Conservation (phyloP, 129 eudicot genomes). For the Artemisia argyi region DNA sequence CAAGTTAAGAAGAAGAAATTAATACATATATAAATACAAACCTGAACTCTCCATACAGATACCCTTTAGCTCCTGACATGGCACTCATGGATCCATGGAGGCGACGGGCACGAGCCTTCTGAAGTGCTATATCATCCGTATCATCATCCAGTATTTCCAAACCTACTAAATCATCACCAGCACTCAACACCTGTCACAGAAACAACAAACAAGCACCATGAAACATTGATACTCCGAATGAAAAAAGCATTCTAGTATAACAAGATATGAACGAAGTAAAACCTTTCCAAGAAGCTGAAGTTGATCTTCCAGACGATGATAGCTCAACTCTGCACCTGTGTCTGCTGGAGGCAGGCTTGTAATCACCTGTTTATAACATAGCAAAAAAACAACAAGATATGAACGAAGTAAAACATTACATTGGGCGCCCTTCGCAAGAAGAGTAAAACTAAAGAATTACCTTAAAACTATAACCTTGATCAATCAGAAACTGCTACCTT, state of each 20-base stretch:
- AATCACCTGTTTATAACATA: slow-evolving; percentile 47
- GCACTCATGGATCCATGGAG: slow-evolving; percentile 71
- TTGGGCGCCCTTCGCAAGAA: not conserved
- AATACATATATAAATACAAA: slow-evolving; percentile 16
- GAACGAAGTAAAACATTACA: not conserved
- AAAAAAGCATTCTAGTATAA: not conserved
- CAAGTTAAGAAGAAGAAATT: not conserved
- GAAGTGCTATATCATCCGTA: slow-evolving; percentile 80
- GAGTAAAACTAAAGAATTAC: slow-evolving; percentile 27
- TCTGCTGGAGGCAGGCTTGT: slow-evolving; percentile 88
- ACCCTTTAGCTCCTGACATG: slow-evolving; percentile 86
- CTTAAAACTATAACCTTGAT: slow-evolving; percentile 99
- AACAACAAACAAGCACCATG: not conserved
- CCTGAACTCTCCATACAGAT: slow-evolving; percentile 71
- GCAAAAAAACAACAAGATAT: not conserved
- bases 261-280: not conserved
- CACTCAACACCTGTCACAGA: slow-evolving; percentile 61
- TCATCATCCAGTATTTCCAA: slow-evolving; percentile 87
- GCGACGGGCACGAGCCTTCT: slow-evolving; percentile 84
- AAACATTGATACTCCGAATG: not conserved
- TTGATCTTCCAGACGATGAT: slow-evolving; percentile 62
- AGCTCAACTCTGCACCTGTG: slow-evolving; percentile 60
- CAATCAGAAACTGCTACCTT: slow-evolving; percentile 94
- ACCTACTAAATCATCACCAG: slow-evolving; percentile 74
- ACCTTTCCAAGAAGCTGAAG: slow-evolving; percentile 75